A percentile compares a stretch with the other conserved stretches of the same genome.
Evolutionary conservation across 2,329 filamentous ascomycete species (phyloP).

Genomic region (Alternaria conjuncta): DNA sequence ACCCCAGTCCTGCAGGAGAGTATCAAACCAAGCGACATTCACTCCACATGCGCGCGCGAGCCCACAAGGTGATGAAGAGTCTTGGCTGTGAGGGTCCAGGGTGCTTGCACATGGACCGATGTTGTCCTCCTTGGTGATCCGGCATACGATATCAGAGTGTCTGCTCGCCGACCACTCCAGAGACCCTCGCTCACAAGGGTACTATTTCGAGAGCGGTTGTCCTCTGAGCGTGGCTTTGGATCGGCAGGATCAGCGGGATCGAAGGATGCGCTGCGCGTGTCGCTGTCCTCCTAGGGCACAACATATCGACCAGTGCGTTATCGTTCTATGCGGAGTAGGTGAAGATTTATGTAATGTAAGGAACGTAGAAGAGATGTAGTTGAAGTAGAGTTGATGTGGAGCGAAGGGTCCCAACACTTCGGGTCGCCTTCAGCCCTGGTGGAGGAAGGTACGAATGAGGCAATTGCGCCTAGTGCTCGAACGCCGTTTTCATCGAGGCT

Average conservation of each 20-base stretch:
- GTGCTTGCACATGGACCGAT: background rate
- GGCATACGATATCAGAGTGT: constrained; percentile 1
- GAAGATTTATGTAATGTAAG: background rate
- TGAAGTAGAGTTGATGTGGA: constrained; percentile 12
- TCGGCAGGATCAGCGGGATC: constrained; percentile 12
- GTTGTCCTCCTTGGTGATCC: background rate
- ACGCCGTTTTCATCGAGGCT: constrained; percentile 4
- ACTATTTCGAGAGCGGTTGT: constrained; percentile 8
- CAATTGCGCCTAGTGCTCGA: constrained; percentile 8
- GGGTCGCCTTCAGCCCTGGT: constrained; percentile 22
- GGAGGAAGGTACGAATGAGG: constrained; percentile 15
- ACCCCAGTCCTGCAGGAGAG: constrained; percentile 23
- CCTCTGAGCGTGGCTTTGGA: constrained; percentile 9
- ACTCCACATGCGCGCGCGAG: constrained; percentile 10
- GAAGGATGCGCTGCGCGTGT: constrained; percentile 3
- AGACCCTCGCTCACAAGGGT: constrained; percentile 2
- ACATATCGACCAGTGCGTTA: background rate
- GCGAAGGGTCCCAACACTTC: constrained; percentile 14
- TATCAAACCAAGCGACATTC: background rate
- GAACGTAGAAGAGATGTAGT: constrained; percentile 9
- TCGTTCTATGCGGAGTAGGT: background rate
- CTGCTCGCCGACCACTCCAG: constrained; percentile 13
- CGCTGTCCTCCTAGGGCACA: background rate
- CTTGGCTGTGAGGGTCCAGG: constrained; percentile 6
- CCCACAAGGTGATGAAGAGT: constrained; percentile 5